These are phyloP conservation scores for Tolypocladium album DNA, from an alignment of 2,329 filamentous ascomycete genomes.

Conservation along the genomic window DNA sequence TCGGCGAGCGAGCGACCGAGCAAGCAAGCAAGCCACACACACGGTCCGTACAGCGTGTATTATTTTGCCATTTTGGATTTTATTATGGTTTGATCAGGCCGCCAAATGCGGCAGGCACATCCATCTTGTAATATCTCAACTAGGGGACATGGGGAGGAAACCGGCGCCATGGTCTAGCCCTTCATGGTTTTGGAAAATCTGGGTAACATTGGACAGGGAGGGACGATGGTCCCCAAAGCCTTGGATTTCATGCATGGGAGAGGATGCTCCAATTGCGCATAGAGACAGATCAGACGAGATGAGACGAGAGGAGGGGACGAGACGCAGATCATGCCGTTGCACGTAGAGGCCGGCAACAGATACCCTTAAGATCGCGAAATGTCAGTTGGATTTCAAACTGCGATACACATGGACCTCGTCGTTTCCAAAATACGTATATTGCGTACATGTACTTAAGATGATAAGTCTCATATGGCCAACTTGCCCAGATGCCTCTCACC, in stretches of 20 bases:
- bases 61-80: conserved; percentile 5
- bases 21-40: not conserved
- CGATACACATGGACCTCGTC: not conserved
- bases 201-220: not conserved
- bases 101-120: not conserved
- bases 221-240: not conserved
- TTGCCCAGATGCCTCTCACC: not conserved
- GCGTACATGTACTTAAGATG: not conserved
- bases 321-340: not conserved
- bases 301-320: not conserved
- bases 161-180: not conserved
- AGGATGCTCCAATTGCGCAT: not conserved
- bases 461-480: not conserved
- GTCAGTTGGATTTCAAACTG: not conserved
- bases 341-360: not conserved
- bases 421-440: not conserved
- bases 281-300: not conserved
- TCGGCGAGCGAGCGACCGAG: not conserved
- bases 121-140: not conserved
- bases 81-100: not conserved
- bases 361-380: not conserved
- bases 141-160: not conserved
- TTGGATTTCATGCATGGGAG: not conserved
- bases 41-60: conserved; percentile 6
- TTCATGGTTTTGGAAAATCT: not conserved